phyloP scores from a whole-genome alignment of 2,329 filamentous ascomycete species.

The Fusarium chaquense region DNA sequence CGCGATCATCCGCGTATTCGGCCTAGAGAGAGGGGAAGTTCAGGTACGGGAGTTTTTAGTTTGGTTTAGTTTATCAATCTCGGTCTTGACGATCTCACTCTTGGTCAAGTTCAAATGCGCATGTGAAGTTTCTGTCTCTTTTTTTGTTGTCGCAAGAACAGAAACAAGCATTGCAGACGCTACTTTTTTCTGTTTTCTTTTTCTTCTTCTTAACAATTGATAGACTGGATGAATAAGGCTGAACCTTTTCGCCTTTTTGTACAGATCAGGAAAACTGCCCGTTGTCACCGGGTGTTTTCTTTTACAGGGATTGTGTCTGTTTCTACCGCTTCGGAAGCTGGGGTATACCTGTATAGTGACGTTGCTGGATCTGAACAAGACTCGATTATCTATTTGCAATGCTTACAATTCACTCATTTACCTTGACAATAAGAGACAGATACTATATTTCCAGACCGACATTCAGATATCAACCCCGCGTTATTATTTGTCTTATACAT shows the following conservation, averaged over 20 bases:
- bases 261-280: constrained; percentile 3
- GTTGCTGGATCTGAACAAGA: constrained; percentile 2
- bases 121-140: no score
- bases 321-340: constrained; percentile 16
- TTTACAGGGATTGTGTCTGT: constrained; percentile 2
- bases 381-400: not conserved
- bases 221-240: constrained; percentile 26
- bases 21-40: constrained; percentile 1
- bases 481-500: not conserved
- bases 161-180: not conserved
- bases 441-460: not conserved
- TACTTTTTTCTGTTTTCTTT: not conserved
- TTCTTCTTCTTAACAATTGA: not conserved
- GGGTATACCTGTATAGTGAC: constrained; percentile 27
- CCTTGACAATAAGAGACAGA: not conserved
- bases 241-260: constrained; percentile 3
- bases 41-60: constrained; percentile 1
- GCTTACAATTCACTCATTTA: not conserved
- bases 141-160: not conserved
- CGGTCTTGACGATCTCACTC: not conserved
- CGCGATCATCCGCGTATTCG: not conserved
- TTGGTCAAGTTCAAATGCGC: no score
- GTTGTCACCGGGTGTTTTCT: constrained; percentile 15
- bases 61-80: not conserved
- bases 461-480: not conserved